Evolutionary conservation across 1,284 basidiomycete genomes (phyloP).

Genomic region (Neonothopanus nambi): DNA sequence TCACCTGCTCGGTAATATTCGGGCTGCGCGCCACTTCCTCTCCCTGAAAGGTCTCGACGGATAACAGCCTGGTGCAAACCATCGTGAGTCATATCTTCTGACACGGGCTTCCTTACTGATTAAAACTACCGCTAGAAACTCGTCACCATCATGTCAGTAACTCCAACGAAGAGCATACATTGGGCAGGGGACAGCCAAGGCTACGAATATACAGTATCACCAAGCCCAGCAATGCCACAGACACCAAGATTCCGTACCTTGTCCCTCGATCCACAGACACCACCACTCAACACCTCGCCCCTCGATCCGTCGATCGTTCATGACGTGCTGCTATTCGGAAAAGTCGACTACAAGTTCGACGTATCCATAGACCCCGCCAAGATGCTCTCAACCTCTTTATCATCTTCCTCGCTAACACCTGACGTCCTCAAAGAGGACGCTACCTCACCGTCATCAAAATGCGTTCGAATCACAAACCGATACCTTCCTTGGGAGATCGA

Average conservation of each 20-base stretch:
- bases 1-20: not conserved
- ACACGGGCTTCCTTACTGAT: not conserved
- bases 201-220: not conserved
- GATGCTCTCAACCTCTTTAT: not conserved
- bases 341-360: not conserved
- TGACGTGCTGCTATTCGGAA: slow-evolving; percentile 1
- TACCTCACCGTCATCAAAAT: not conserved
- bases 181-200: not conserved
- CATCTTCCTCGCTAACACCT: not conserved
- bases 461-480: not conserved
- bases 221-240: not conserved
- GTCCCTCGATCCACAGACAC: slow-evolving; percentile 2
- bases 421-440: not conserved
- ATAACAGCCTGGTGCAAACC: not conserved
- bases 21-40: too few species aligned
- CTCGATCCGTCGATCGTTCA: not conserved
- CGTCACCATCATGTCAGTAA: not conserved
- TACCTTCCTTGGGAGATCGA: not conserved
- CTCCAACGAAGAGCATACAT: not conserved
- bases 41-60: too few species aligned
- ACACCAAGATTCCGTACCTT: too few species aligned
- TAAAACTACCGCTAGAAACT: not conserved
- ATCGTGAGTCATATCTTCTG: not conserved
- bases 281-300: not conserved
- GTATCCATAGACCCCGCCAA: slow-evolving; percentile 1